phyloP scores from a whole-genome alignment of 1,284 basidiomycete species.

The Cutaneotrichosporon cutaneum region DNA sequence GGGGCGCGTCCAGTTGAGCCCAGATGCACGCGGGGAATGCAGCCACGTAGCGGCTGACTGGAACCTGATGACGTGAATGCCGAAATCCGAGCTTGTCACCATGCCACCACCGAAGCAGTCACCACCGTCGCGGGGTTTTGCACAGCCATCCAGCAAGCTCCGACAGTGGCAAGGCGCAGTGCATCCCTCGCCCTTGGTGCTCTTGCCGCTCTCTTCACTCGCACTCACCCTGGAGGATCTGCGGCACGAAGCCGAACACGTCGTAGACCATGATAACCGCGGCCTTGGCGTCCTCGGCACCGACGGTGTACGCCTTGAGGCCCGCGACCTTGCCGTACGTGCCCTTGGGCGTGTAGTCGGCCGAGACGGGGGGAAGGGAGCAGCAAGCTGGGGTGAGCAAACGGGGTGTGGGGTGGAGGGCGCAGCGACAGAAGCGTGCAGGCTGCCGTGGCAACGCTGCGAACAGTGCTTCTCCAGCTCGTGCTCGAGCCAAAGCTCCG shows the following conservation, averaged over 20 bases:
- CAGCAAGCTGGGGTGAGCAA: slow-evolving; percentile 53
- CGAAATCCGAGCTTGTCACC: background rate
- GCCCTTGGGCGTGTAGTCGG: slow-evolving; percentile 56
- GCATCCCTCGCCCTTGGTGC: too few species aligned
- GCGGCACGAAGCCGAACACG: slow-evolving; percentile 55
- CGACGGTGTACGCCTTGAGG: slow-evolving; percentile 49
- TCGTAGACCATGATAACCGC: slow-evolving; percentile 38
- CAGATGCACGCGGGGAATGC: background rate
- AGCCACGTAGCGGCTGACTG: slow-evolving; percentile 30
- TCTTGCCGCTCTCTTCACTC: too few species aligned
- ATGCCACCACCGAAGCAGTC: too few species aligned
- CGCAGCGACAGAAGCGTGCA: too few species aligned
- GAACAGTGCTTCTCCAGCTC: too few species aligned
- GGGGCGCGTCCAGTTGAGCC: too few species aligned
- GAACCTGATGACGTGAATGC: background rate
- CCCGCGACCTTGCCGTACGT: slow-evolving; percentile 47
- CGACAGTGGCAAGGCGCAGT: too few species aligned
- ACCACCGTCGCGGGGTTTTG: too few species aligned
- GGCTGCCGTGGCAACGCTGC: too few species aligned
- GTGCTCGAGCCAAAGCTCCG: too few species aligned
- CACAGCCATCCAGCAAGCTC: too few species aligned
- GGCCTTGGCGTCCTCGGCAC: slow-evolving; percentile 40
- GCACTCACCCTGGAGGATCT: slow-evolving; percentile 55
- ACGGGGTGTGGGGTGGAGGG: too few species aligned
- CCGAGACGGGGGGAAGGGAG: slow-evolving; percentile 54